phyloP scores from a whole-genome alignment of 345 rosid genomes.

The Arabidopsis suecica region DNA sequence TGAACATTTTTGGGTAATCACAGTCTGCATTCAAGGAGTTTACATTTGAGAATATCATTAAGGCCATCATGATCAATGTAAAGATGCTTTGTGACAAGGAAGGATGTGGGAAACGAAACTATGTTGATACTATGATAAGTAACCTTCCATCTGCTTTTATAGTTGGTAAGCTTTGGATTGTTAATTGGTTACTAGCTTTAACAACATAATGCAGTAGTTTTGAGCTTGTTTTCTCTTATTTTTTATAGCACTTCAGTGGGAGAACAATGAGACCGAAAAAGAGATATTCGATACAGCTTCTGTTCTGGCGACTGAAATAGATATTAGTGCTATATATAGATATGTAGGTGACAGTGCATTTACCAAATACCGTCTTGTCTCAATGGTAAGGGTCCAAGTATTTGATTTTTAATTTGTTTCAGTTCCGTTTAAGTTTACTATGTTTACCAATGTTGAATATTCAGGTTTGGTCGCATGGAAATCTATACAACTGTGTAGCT shows the following conservation, averaged over 20 bases:
- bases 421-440: background rate
- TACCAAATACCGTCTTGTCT: constrained; percentile 33
- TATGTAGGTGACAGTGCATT: background rate
- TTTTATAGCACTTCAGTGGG: constrained; percentile 32
- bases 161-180: constrained; percentile 27
- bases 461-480: constrained; percentile 18
- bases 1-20: constrained; percentile 1
- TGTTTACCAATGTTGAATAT: background rate
- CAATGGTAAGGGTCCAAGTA: constrained; percentile 29
- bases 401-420: background rate
- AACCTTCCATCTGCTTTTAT: constrained; percentile 16
- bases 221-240: background rate
- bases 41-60: constrained; percentile 20
- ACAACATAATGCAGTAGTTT: background rate
- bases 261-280: constrained; percentile 30
- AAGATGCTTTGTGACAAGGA: constrained; percentile 13
- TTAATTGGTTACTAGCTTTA: background rate
- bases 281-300: constrained; percentile 18
- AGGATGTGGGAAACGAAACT: constrained; percentile 19
- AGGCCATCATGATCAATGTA: background rate
- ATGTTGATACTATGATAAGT: background rate
- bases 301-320: constrained; percentile 18
- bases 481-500: constrained; percentile 28
- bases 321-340: constrained; percentile 10
- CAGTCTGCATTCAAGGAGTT: constrained; percentile 8